phyloP scores from a whole-genome alignment of 2,329 filamentous ascomycete genomes.

The Neocatenulostroma microsporum region DNA sequence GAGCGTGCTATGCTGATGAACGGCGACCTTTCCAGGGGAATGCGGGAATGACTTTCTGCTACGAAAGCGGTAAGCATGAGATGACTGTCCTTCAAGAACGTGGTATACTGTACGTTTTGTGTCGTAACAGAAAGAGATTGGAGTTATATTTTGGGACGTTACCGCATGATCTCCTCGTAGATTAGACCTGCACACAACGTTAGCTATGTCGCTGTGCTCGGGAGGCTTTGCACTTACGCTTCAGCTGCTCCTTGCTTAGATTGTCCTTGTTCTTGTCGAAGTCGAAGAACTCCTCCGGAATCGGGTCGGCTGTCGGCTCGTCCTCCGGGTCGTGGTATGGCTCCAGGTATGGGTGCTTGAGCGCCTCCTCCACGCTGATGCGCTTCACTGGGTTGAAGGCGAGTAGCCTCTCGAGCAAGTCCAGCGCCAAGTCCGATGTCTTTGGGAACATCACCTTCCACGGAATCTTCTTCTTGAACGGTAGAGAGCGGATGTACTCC shows the following conservation, averaged over 20 bases:
- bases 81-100: background rate
- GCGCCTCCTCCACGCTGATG: conserved; percentile 93
- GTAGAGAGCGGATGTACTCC: conserved; percentile 95
- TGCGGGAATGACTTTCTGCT: background rate
- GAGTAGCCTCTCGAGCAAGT: conserved; percentile 88
- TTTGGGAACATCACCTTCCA: conserved; percentile 97
- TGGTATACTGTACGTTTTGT: background rate
- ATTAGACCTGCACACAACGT: conserved; percentile 56
- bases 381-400: conserved; percentile 99
- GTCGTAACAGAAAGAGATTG: conserved; percentile 3
- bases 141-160: conserved; percentile 21
- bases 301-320: conserved; percentile 91
- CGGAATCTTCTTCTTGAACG: conserved; percentile 99
- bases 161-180: conserved; percentile 91
- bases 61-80: background rate
- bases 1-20: background rate
- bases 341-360: conserved; percentile 96
- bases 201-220: background rate
- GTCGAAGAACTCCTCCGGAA: conserved; percentile 98
- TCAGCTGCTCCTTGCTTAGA: conserved; percentile 95
- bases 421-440: conserved; percentile 93
- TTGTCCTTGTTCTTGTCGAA: conserved; percentile 99
- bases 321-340: conserved; percentile 98
- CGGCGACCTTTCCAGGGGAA: background rate
- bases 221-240: conserved; percentile 50